A percentile compares a stretch with the other conserved stretches of the same genome.
Evolutionary conservation across 2,329 filamentous ascomycete species (phyloP).

Genomic region (Neonectria faginata): DNA sequence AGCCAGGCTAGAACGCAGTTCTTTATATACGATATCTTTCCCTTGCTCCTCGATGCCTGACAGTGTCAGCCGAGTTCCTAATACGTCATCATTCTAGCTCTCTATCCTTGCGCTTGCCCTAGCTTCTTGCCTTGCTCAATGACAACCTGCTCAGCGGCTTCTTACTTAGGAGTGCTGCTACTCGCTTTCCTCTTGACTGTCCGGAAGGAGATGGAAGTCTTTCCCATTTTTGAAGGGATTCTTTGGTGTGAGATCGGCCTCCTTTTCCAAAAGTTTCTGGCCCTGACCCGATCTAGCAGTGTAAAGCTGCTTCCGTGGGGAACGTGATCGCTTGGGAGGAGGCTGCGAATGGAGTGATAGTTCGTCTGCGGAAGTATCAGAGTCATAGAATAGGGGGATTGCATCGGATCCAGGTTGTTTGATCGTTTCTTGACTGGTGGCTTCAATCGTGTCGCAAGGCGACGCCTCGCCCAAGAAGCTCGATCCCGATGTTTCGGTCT

Average conservation of each 20-base stretch:
- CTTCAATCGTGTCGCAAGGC: background rate
- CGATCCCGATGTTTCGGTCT: background rate
- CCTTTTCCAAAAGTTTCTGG: background rate
- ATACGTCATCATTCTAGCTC: no score
- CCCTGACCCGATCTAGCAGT: background rate
- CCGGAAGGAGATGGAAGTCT: background rate
- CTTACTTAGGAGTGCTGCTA: background rate
- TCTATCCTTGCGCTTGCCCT: no score
- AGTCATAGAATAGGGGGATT: background rate
- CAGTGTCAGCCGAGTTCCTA: no score
- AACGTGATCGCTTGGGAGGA: background rate
- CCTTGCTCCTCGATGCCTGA: no score
- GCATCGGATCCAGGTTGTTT: background rate
- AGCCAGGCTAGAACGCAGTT: no score
- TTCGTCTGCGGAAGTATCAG: background rate
- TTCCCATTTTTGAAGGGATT: background rate
- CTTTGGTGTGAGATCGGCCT: background rate
- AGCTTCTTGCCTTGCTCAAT: no score
- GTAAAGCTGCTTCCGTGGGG: background rate
- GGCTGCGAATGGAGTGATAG: background rate
- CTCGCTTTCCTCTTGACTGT: background rate
- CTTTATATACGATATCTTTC: no score
- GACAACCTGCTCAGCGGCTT: no score
- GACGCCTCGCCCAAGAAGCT: background rate
- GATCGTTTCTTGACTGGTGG: conserved; percentile 1